Evolutionary conservation across 2,329 filamentous ascomycete genomes (phyloP), one percentile per base, ranked within the genome.

Genomic region (Sphaerulina populicola): DNA sequence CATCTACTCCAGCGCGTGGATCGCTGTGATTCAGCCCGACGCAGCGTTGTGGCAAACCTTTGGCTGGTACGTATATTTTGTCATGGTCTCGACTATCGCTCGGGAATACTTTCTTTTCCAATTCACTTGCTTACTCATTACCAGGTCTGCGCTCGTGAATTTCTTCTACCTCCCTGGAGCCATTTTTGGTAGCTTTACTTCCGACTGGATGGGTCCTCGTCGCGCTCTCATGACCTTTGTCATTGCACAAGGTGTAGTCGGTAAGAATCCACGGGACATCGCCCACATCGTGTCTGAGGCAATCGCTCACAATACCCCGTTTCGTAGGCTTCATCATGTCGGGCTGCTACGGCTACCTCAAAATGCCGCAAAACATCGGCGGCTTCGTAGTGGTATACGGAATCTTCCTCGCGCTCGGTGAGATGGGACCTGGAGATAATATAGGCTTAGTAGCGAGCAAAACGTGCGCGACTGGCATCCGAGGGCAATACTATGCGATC

Each of bases 81-180:
- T 27, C 23, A 27, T 27, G 5, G 23, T 27, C 31, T 89, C 88
- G 65, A 35, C 8, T 35, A 6, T 35, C 31, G 31, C 31, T 35
- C 12, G 31, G 10, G 4, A 35, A 12, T 4, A n/a, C 31, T 10
- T 35, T 12, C 10, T 10, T 35, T 9, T 35, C 4, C 4, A 10
- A n/a, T n/a, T 35, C 6, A 11, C 5, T 27, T n/a, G 31, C 31
- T 35, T 11, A 35, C 31, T 11, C 31, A 9, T n/a, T 5, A 6
- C 12, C 31, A 35, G 31, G 31, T 42, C 46, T 6, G 88, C 85
- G 0, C 77, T 95, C 38, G 81, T 94, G 72, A 94, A 93, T 67
- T 72, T 88, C 56, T 95, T 95, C 69, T 94, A 94, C 68, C 77
- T 94, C 44, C 89, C 88, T 0, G 90, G 90, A 1, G 86, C 87